Conservation (phyloP, 192 early-diverging fungal genomes). For the Coemansia sp. region DNA sequence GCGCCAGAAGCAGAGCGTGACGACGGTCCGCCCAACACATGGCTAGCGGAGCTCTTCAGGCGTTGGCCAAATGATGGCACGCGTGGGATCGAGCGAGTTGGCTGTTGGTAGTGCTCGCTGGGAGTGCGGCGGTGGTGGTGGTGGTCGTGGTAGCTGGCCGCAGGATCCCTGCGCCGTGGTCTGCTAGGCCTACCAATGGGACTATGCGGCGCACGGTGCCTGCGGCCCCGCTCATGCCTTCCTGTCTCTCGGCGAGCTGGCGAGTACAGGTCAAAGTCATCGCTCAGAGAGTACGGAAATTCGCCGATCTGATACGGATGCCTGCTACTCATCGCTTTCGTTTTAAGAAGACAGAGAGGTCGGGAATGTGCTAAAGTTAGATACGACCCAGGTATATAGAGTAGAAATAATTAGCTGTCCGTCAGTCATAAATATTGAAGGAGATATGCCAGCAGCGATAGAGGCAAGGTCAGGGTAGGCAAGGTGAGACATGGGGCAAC, state of each 20-base stretch:
- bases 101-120: constrained; percentile 11
- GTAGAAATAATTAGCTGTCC: background rate
- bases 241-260: background rate
- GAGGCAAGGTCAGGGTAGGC: background rate
- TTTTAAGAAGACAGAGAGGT: background rate
- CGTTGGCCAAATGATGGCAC: constrained; percentile 33
- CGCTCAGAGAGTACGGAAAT: constrained; percentile 20
- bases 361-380: background rate
- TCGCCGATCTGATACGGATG: constrained; percentile 15
- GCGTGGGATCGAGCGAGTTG: constrained; percentile 25
- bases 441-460: background rate
- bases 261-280: constrained; percentile 8
- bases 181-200: constrained; percentile 23
- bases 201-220: constrained; percentile 17
- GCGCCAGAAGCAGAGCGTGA: constrained; percentile 14
- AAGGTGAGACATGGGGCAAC: background rate
- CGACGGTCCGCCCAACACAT: constrained; percentile 16
- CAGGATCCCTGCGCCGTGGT: constrained; percentile 15
- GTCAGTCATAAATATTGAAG: background rate
- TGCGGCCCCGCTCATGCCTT: constrained; percentile 9
- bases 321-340: background rate
- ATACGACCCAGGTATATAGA: background rate
- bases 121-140: constrained; percentile 27
- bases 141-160: constrained; percentile 30
- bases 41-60: constrained; percentile 11